These are phyloP conservation scores for Monilinia laxa DNA, from an alignment of 2,329 filamentous ascomycete species.

Conservation along the genomic window DNA sequence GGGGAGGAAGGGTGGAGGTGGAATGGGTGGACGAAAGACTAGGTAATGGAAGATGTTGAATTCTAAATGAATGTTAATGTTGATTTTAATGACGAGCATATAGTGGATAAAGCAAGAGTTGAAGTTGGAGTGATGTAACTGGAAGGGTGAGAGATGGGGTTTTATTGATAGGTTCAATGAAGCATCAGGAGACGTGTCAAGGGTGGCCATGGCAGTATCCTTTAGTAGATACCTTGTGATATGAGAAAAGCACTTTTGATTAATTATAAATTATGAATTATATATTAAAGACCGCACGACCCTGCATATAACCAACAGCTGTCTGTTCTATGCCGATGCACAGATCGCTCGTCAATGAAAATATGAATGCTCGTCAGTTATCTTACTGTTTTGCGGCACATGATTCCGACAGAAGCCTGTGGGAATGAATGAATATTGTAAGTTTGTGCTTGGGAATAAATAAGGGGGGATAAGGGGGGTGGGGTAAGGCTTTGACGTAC, in stretches of 20 bases:
- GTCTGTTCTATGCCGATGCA: neutral
- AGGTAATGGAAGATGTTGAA: no score
- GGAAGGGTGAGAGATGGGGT: no score
- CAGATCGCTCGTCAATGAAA: neutral
- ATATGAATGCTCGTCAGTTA: neutral
- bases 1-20: no score
- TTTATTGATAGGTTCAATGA: no score
- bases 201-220: neutral
- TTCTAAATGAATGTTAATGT: no score
- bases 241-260: neutral
- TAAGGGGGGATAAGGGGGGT: neutral
- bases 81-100: no score
- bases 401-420: slow-evolving; percentile 1
- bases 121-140: no score
- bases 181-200: neutral
- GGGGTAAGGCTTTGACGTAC: neutral
- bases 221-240: neutral
- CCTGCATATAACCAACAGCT: no score
- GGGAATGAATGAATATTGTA: neutral
- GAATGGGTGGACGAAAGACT: no score
- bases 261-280: neutral
- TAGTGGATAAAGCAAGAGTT: no score
- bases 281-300: neutral
- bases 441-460: neutral
- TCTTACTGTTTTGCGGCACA: neutral